These are phyloP conservation scores for Penicillium paradoxum DNA, from an alignment of 495 filamentous ascomycete genomes.

Conservation along the genomic window DNA sequence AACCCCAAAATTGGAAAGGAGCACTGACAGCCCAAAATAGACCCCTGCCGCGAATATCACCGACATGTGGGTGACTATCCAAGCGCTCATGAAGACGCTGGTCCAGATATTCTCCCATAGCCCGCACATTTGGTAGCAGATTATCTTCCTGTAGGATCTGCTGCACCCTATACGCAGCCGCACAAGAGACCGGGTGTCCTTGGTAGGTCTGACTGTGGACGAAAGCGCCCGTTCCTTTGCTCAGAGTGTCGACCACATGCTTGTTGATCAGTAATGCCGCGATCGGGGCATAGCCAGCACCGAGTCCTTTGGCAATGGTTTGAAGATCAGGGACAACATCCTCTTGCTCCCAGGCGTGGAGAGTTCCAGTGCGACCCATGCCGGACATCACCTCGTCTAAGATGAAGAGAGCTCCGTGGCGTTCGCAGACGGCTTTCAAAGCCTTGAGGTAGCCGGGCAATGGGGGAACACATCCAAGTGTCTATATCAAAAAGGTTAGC, in stretches of 20 bases:
- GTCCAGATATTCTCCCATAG: slow-evolving; percentile 40
- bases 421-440: slow-evolving; percentile 53
- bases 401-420: slow-evolving; percentile 57
- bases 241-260: slow-evolving; percentile 47
- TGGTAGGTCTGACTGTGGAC: slow-evolving; percentile 52
- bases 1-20: neutral
- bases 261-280: slow-evolving; percentile 50
- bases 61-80: slow-evolving; percentile 38
- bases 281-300: slow-evolving; percentile 55
- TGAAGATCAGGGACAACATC: slow-evolving; percentile 54
- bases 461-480: slow-evolving; percentile 54
- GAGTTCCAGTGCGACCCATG: slow-evolving; percentile 58
- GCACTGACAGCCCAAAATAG: slow-evolving; percentile 48
- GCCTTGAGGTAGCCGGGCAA: slow-evolving; percentile 55
- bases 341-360: slow-evolving; percentile 62
- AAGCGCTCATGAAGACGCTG: slow-evolving; percentile 34
- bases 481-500: slow-evolving; percentile 11
- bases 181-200: slow-evolving; percentile 47
- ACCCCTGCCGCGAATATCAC: slow-evolving; percentile 49
- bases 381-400: slow-evolving; percentile 73
- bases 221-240: slow-evolving; percentile 45
- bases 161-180: slow-evolving; percentile 45
- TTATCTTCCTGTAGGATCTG: slow-evolving; percentile 39
- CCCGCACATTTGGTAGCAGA: slow-evolving; percentile 41
- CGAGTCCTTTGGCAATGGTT: slow-evolving; percentile 58